Evolutionary conservation across 352 stramenopile species (phyloP), one percentile per base, ranked within the genome.

Genomic region (Detonula confervacea): DNA sequence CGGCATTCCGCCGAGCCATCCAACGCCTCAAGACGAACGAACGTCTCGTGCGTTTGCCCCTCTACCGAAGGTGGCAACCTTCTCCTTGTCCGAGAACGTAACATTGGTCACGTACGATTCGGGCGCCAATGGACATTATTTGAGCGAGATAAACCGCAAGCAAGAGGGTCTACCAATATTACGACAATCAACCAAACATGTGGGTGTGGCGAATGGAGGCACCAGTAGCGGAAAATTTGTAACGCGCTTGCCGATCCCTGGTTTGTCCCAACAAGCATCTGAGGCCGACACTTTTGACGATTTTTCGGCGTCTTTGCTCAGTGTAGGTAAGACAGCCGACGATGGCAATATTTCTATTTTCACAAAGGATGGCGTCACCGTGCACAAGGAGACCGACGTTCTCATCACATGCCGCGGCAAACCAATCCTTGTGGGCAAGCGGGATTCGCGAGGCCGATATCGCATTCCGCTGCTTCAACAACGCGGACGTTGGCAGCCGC

Each of bases 51-150:
- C 30, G 30, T 37, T 37, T 37, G 30, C 8, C 3, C 30, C 30
- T 37, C 8, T 37, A 8, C 30, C 8, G 30, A 37, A 3, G 3
- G 30, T 37, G 30, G 30, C 30, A 37, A 37, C 30, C 3, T 37
- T 37, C n/a, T n/a, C n/a, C n/a, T n/a, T n/a, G n/a, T n/a, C n/a
- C n/a, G 7, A 16, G 47, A 22, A 30, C n/a, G 16, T 55, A 33
- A 46, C 39, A 24, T 18, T 62, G n/a, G 20, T 69, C 44, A 77
- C 57, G 20, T 78, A 78, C 33, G 56, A 81, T 39, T 75, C 63
- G 18, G 64, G 63, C 1, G 64, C 73, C 1, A 42, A 68, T 57
- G 7, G 16, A 2, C 30, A 66, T 42, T 68, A 68, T 27, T 1
- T 68, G 4, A 44, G 14, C n/a, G 60, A 68, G 52, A 16, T 2